Evolutionary conservation across 2,329 filamentous ascomycete genomes (phyloP), one percentile per base, ranked within the genome.

Genomic region (Microcyclospora pomicola): DNA sequence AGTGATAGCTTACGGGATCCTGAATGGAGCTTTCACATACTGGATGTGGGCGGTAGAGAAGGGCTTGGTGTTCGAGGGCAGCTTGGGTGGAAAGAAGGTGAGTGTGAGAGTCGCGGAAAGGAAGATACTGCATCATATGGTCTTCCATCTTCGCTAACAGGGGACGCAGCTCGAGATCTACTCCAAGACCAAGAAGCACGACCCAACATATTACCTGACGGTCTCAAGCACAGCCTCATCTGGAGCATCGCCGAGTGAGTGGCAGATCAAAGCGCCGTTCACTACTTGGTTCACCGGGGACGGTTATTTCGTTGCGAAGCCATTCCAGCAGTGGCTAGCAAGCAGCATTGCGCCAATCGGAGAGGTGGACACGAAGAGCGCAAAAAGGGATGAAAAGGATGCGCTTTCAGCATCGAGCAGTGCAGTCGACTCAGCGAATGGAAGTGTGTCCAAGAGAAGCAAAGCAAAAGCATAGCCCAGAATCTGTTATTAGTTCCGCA

Each of bases 1-100:
- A 3, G 88, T 96, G 4, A 69, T 71, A 9, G 56, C 79, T 12
- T 98, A 98, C 66, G 77, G 83, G 31, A 37, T 82, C 2, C 64
- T 98, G 36, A 96, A 95, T 58, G 70, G 72, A 24, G 67, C 72
- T 2, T 71, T 96, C 50, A 87, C 83, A 29, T 73, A 77, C 51
- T 98, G 91, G 91, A 75, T 92, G 42, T 82, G 76, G 70, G 71
- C 71, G 15, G 80, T 91, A 15, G 91, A 98, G 67, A 79, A 78
- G 49, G 80, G 82, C 0, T 72, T 76, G 27, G 72, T 96, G 9
- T 98, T 95, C 58, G 72, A 80, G 39, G 91, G 88, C 1, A 75
- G 75, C 10, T 67, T 67, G 38, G 71, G 75, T 11, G 83, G 82
- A 6, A 73, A 76, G 29, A 78, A 75, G 66, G 75, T 82, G 61